Evolutionary conservation across 2,329 filamentous ascomycete species (phyloP).

Genomic region (Corinectria fuckeliana): DNA sequence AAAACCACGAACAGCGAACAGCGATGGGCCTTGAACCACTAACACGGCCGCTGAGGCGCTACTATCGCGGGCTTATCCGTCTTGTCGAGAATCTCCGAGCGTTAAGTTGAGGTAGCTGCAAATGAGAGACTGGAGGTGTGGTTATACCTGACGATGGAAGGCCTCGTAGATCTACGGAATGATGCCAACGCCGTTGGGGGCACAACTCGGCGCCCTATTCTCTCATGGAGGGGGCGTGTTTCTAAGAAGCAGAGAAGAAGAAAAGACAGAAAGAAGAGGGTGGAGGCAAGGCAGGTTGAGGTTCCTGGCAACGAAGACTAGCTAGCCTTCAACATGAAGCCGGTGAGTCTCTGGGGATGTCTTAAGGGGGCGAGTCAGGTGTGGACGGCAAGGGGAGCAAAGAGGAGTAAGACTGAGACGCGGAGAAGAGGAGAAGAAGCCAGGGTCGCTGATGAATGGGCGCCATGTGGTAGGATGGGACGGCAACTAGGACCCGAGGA

Average conservation of each 20-base stretch:
- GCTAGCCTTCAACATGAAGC: background rate
- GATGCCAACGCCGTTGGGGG: background rate
- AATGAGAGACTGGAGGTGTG: background rate
- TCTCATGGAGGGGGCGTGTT: background rate
- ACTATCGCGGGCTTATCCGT: background rate
- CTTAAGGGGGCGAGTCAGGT: slow-evolving; percentile 1
- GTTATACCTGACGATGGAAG: slow-evolving; percentile 1
- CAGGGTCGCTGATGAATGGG: slow-evolving; percentile 18
- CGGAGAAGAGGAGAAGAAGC: slow-evolving; percentile 16
- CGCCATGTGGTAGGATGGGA: slow-evolving; percentile 15
- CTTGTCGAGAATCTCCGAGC: slow-evolving; percentile 4
- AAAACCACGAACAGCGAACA: background rate
- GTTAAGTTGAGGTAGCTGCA: background rate
- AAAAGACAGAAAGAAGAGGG: background rate
- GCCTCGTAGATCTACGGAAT: slow-evolving; percentile 9
- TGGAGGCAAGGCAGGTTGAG: background rate
- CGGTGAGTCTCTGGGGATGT: slow-evolving; percentile 12
- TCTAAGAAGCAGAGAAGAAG: background rate
- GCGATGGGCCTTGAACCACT: background rate
- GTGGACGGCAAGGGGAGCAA: slow-evolving; percentile 5
- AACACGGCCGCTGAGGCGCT: background rate
- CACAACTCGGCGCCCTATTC: background rate
- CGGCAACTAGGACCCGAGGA: background rate
- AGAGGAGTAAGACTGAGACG: slow-evolving; percentile 9
- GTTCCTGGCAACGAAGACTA: background rate